phyloP scores from a whole-genome alignment of 2,329 filamentous ascomycete species.

The Arthrobotrys pseudoclavata region DNA sequence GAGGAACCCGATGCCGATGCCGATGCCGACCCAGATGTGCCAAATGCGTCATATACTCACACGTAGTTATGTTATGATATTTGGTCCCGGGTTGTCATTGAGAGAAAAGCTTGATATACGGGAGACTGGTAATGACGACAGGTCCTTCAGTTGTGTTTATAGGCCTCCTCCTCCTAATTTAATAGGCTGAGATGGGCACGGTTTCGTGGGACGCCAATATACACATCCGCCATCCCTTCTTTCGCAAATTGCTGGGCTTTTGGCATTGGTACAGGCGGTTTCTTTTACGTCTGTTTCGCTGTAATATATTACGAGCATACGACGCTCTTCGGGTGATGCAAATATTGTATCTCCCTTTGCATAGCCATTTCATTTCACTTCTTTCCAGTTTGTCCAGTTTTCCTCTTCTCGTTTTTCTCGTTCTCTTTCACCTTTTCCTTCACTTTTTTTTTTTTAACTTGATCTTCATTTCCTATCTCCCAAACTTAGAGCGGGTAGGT shows the following conservation, averaged over 20 bases:
- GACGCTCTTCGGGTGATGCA: constrained; percentile 36
- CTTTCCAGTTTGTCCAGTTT: constrained; percentile 19
- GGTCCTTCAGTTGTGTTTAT: not conserved
- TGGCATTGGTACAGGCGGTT: constrained; percentile 13
- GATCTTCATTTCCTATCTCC: constrained; percentile 60
- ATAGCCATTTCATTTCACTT: constrained; percentile 42
- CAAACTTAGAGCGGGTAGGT: constrained; percentile 60
- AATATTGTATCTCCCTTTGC: constrained; percentile 32
- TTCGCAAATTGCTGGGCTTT: constrained; percentile 14
- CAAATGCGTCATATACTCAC: constrained; percentile 62
- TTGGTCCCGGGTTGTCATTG: not conserved
- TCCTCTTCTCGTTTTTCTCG: constrained; percentile 33
- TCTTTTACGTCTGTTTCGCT: constrained; percentile 23
- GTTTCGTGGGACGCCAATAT: not conserved
- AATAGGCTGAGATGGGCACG: constrained; percentile 1
- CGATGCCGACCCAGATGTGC: constrained; percentile 63
- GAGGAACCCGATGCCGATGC: constrained; percentile 63
- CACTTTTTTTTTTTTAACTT: constrained; percentile 45
- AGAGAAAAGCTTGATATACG: not conserved
- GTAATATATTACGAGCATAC: constrained; percentile 56
- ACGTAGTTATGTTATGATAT: constrained; percentile 30
- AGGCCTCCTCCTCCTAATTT: not conserved
- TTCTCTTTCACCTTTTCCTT: constrained; percentile 41
- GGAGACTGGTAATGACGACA: constrained; percentile 7
- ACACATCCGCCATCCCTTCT: not conserved